Evolutionary conservation across 805 yeast species (phyloP), one percentile per base, ranked within the genome.

Genomic region (Candida tallmaniae): DNA sequence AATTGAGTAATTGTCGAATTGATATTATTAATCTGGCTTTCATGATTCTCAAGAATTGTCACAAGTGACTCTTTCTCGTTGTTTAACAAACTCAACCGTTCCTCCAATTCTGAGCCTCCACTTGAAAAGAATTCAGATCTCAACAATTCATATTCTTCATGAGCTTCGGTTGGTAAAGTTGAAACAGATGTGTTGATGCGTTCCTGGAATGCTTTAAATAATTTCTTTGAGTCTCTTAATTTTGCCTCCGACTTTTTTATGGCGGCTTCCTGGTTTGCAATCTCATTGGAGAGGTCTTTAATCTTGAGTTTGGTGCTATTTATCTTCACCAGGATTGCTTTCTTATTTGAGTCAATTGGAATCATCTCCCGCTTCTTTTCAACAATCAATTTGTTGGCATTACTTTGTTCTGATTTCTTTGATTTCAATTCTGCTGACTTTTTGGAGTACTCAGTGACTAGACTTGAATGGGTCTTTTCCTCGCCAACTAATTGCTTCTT

Each of bases 261-360:
- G 11, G 57, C 60, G 1, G 56, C 46, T 14, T 60, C 44, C 48
- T 84, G 89, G 31, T 74, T 65, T 5, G 60, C 60, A 11, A 72
- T 55, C 47, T 86, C 95, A 3, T 50, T 51, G 2, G 56, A 40
- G 14, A 85, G 53, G 28, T 76, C 76, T 18, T 56, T 62, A 4
- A 75, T 60, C 50, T 79, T 74, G 23, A 61, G 62, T 31, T 67
- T 68, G 29, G 68, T 62, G 23, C 68, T 68, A 5, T 50, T 47
- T 2, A 78, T 58, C 41, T 78, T 80, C 31, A 66, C 66, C 8
- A 51, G 45, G 0, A 74, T 46, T 7, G 80, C 65, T 8, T 64
- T 63, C 35, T 71, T 70, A 40, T 76, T 78, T 6, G 86, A 74
- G 21, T 68, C 70, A 4, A 81, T 51, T 1, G 95, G 94, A 19